phyloP scores from a whole-genome alignment of 2,329 filamentous ascomycete species.

The Claviceps purpurea region DNA sequence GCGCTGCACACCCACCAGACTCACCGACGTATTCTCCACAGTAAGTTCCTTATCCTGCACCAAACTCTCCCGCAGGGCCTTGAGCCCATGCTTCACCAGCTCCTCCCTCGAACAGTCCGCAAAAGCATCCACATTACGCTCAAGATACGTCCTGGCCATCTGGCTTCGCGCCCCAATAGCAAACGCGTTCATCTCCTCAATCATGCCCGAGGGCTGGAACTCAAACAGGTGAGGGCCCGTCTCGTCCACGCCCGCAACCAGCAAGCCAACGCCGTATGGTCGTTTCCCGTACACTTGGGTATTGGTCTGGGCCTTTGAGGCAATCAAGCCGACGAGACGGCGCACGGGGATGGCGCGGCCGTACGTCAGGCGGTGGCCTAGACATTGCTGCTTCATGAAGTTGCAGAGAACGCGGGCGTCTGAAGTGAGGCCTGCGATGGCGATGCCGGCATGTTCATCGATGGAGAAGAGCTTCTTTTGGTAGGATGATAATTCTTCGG shows the following conservation, averaged over 20 bases:
- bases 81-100: constrained; percentile 78
- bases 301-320: constrained; percentile 92
- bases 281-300: constrained; percentile 95
- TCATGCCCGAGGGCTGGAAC: constrained; percentile 93
- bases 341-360: constrained; percentile 85
- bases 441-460: constrained; percentile 89
- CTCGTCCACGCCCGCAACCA: constrained; percentile 89
- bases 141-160: constrained; percentile 94
- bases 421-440: constrained; percentile 91
- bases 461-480: constrained; percentile 98
- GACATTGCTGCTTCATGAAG: constrained; percentile 99
- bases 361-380: constrained; percentile 90
- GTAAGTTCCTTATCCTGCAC: constrained; percentile 96
- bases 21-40: constrained; percentile 90
- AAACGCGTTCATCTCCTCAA: constrained; percentile 92
- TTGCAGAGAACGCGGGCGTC: constrained; percentile 98
- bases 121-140: constrained; percentile 81
- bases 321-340: constrained; percentile 81
- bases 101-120: constrained; percentile 64
- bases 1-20: constrained; percentile 53
- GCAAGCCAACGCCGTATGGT: constrained; percentile 85
- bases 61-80: constrained; percentile 86
- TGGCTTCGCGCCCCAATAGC: constrained; percentile 92
- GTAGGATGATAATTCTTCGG: constrained; percentile 98
- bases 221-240: constrained; percentile 92